These are phyloP conservation scores for Fusarium bulbicola DNA, from an alignment of 2,329 filamentous ascomycete genomes.

Conservation along the genomic window DNA sequence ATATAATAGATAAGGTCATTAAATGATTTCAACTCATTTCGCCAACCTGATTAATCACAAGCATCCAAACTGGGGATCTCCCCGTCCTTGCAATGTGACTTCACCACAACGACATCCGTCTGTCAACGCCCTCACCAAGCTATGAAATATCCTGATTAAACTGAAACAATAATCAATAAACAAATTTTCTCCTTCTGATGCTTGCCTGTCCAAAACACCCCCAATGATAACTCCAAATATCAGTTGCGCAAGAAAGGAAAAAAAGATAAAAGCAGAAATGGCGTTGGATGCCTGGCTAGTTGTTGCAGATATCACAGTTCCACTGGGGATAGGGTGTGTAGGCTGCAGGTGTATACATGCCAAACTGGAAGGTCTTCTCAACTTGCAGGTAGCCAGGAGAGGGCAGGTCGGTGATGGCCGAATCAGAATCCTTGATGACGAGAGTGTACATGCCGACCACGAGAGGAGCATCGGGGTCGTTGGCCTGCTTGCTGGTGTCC, in stretches of 20 bases:
- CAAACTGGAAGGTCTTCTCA: conserved; percentile 62
- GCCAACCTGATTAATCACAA: conserved; percentile 34
- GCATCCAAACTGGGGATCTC: conserved; percentile 26
- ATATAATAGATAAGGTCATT: conserved; percentile 37
- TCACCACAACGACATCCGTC: conserved; percentile 20
- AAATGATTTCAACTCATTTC: conserved; percentile 32
- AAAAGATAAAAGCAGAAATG: conserved; percentile 49
- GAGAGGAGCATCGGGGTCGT: conserved; percentile 57
- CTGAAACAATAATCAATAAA: conserved; percentile 18
- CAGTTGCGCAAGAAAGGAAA: not conserved
- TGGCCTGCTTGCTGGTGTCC: conserved; percentile 64
- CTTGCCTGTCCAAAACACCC: conserved; percentile 31
- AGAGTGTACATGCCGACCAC: conserved; percentile 67
- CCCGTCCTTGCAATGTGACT: conserved; percentile 18
- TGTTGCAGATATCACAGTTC: conserved; percentile 67
- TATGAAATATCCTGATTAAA: conserved; percentile 23
- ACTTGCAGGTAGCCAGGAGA: conserved; percentile 65
- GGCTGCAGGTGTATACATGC: conserved; percentile 62
- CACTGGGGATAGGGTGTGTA: conserved; percentile 64
- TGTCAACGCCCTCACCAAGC: conserved; percentile 34
- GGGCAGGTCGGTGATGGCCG: conserved; percentile 58
- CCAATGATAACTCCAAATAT: conserved; percentile 23
- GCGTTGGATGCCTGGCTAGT: conserved; percentile 58
- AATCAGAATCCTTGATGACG: conserved; percentile 68
- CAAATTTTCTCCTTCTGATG: conserved; percentile 34